phyloP scores from a whole-genome alignment of 1,139 yeast species.

The Blastobotrys ciferrii region DNA sequence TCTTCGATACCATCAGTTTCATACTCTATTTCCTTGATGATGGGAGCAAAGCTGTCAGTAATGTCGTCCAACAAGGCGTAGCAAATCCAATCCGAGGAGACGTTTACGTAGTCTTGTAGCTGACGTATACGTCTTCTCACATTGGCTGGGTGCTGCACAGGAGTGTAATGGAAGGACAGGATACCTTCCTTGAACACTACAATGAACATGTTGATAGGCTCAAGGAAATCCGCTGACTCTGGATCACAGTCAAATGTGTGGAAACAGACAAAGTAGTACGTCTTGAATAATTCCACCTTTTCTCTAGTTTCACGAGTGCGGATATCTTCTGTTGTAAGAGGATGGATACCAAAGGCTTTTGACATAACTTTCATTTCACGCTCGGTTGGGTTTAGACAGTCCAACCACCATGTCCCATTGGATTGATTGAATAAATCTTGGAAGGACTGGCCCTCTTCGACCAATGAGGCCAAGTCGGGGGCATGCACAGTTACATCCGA shows the following conservation, averaged over 20 bases:
- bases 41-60: conserved; percentile 95
- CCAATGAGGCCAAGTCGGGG: conserved; percentile 75
- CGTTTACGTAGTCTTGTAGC: conserved; percentile 81
- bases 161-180: conserved; percentile 87
- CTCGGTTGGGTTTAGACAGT: conserved; percentile 88
- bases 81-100: conserved; percentile 94
- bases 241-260: conserved; percentile 75
- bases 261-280: conserved; percentile 89
- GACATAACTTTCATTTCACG: conserved; percentile 93
- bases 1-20: conserved; percentile 91
- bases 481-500: conserved; percentile 87
- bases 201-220: conserved; percentile 89
- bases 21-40: conserved; percentile 88
- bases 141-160: conserved; percentile 94
- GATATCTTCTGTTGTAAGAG: conserved; percentile 93
- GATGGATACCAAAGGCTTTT: conserved; percentile 91
- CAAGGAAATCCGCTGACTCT: conserved; percentile 50
- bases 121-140: conserved; percentile 90
- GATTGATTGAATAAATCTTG: conserved; percentile 60
- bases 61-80: conserved; percentile 96
- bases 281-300: conserved; percentile 86
- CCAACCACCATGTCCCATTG: conserved; percentile 79
- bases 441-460: conserved; percentile 62
- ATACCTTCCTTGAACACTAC: conserved; percentile 90
- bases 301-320: conserved; percentile 92